Evolutionary conservation across 2,329 filamentous ascomycete species (phyloP).

Genomic region (Exophiala lecanii-corni): DNA sequence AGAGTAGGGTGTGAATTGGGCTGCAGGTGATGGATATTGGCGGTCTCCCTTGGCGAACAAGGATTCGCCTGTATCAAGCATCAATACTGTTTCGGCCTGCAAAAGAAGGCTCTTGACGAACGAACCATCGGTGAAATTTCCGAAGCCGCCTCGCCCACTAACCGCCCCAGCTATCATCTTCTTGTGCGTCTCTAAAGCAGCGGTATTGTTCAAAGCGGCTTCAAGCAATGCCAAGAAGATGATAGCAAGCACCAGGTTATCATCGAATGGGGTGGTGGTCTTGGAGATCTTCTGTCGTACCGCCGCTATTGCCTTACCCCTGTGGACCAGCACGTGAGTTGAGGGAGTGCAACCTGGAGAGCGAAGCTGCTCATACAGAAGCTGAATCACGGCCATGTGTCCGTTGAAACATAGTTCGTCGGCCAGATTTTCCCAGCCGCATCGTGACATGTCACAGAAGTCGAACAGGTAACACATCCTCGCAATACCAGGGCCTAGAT

Average conservation of each 20-base stretch:
- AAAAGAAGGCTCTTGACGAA: conserved; percentile 2
- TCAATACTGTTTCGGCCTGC: conserved; percentile 9
- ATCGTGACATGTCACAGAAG: not conserved
- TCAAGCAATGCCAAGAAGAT: conserved; percentile 6
- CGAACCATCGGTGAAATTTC: not conserved
- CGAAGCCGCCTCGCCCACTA: conserved; percentile 1
- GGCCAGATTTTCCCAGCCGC: not conserved
- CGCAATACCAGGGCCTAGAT: conserved; percentile 2
- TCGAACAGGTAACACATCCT: conserved; percentile 2
- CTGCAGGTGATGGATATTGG: not conserved
- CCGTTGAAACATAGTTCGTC: not conserved
- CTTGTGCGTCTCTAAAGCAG: conserved; percentile 2
- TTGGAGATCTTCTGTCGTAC: not conserved
- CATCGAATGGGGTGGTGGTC: not conserved
- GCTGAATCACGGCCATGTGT: not conserved
- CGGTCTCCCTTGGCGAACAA: conserved; percentile 9
- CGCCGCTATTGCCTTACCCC: conserved; percentile 5
- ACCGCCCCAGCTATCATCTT: conserved; percentile 1
- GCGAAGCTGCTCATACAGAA: not conserved
- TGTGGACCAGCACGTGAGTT: conserved; percentile 1
- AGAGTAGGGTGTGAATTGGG: conserved; percentile 2
- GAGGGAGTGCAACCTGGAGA: not conserved
- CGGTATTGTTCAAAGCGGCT: not conserved
- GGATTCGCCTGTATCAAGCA: conserved; percentile 1
- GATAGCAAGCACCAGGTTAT: conserved; percentile 1